A percentile compares a stretch with the other conserved stretches of the same genome.
phyloP scores from a whole-genome alignment of 2,329 filamentous ascomycete species.

The Penicillium sp. region DNA sequence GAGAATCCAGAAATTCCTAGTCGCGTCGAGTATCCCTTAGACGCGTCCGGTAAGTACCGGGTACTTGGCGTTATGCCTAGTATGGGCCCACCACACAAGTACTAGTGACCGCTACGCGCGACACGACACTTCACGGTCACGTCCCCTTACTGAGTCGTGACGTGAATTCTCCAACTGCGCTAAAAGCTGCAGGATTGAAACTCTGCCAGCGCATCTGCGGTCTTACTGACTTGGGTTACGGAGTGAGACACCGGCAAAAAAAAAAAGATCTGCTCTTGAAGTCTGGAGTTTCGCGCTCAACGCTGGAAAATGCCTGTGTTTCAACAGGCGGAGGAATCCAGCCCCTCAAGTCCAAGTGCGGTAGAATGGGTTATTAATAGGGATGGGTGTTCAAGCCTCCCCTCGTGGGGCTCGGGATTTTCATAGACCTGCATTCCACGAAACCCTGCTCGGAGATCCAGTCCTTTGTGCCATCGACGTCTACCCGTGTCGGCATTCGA shows the following conservation, averaged over 20 bases:
- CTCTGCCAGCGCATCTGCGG: constrained; percentile 7
- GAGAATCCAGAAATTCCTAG: not conserved
- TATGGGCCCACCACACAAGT: not conserved
- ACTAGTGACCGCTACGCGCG: constrained; percentile 1
- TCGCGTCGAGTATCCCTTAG: constrained; percentile 14
- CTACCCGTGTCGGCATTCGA: not conserved
- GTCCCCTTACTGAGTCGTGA: constrained; percentile 6
- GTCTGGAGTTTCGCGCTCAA: not conserved
- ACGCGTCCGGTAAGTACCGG: constrained; percentile 8
- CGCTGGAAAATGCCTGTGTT: constrained; percentile 9
- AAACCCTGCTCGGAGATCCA: not conserved
- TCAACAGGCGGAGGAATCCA: not conserved
- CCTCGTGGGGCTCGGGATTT: constrained; percentile 4
- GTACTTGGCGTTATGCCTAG: not conserved
- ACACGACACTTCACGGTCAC: constrained; percentile 1
- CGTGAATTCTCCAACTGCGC: not conserved
- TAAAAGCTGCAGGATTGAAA: constrained; percentile 3
- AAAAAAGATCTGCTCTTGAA: too few species aligned
- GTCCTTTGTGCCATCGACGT: not conserved
- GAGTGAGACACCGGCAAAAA: not conserved
- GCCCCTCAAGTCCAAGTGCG: not conserved
- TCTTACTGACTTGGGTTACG: not conserved
- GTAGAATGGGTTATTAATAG: constrained; percentile 9
- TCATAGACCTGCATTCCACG: constrained; percentile 3
- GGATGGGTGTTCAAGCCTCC: not conserved